Evolutionary conservation across 805 yeast genomes (phyloP).

Genomic region (Yueomyces sp.): DNA sequence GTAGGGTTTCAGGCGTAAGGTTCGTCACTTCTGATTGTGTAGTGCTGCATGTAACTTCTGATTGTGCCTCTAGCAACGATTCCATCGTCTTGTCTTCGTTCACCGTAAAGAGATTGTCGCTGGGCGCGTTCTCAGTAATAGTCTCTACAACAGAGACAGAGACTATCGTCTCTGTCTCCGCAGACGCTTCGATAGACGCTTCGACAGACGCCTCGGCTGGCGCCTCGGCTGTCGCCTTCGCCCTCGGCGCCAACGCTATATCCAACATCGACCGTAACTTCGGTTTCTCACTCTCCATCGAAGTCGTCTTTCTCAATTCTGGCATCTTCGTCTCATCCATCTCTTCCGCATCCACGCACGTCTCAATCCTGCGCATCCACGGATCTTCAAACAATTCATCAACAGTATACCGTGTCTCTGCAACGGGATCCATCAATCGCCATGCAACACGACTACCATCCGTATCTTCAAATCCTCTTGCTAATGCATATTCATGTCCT

Average conservation of each 20-base stretch:
- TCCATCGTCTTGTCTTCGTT: neutral
- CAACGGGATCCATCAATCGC: slow-evolving; percentile 58
- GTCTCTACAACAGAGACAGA: too few relatives aligned
- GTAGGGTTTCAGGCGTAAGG: too few relatives aligned
- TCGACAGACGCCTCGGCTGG: neutral
- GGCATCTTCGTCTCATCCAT: slow-evolving; percentile 11
- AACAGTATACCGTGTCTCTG: slow-evolving; percentile 39
- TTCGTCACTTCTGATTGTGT: neutral
- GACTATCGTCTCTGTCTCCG: neutral
- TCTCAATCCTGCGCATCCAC: slow-evolving; percentile 47
- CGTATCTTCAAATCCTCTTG: slow-evolving; percentile 39
- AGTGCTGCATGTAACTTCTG: neutral
- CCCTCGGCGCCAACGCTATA: slow-evolving; percentile 11
- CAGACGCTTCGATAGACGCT: neutral
- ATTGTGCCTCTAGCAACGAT: neutral
- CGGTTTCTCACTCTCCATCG: neutral
- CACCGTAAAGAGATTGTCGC: neutral
- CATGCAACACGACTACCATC: slow-evolving; percentile 62
- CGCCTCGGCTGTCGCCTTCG: slow-evolving; percentile 1
- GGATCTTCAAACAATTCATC: slow-evolving; percentile 45
- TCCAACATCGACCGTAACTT: slow-evolving; percentile 17
- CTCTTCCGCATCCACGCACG: slow-evolving; percentile 31
- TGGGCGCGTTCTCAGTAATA: too few relatives aligned
- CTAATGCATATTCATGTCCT: slow-evolving; percentile 60
- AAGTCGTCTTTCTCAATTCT: slow-evolving; percentile 8